phyloP scores from a whole-genome alignment of 257 asterid species.

The Gentiana straminea region DNA sequence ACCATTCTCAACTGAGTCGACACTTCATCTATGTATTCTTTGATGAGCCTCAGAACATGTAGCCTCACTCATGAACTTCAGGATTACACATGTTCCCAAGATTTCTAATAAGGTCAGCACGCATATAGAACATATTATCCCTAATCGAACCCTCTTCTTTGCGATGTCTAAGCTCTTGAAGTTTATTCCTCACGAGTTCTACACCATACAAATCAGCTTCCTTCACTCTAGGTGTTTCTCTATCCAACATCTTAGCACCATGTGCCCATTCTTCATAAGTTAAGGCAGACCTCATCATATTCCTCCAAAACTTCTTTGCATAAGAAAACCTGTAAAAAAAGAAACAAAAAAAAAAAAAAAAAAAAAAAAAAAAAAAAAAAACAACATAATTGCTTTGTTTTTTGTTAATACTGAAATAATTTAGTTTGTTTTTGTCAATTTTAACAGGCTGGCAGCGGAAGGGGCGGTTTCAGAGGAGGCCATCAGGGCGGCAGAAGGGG shows the following conservation, averaged over 20 bases:
- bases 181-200: slow-evolving; percentile 75
- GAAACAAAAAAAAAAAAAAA: no score
- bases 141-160: slow-evolving; percentile 81
- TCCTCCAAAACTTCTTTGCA: slow-evolving; percentile 88
- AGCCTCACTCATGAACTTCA: slow-evolving; percentile 88
- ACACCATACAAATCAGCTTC: slow-evolving; percentile 74
- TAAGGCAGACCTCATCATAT: slow-evolving; percentile 83
- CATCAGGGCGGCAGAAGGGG: no score
- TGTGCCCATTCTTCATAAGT: slow-evolving; percentile 99
- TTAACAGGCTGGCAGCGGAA: no score
- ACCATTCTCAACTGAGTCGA: slow-evolving; percentile 85
- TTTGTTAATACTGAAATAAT: no score
- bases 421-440: no score
- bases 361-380: no score
- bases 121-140: slow-evolving; percentile 80
- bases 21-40: slow-evolving; percentile 88
- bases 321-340: slow-evolving; percentile 15
- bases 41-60: slow-evolving; percentile 79
- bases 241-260: slow-evolving; percentile 80
- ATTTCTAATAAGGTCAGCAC: slow-evolving; percentile 84
- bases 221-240: slow-evolving; percentile 59
- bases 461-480: no score
- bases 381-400: no score
- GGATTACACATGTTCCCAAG: slow-evolving; percentile 96
- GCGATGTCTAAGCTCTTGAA: slow-evolving; percentile 75